Base-by-base conservation (phyloP, 83 land plant genomes). In the Diphasiastrum complanatum region DNA sequence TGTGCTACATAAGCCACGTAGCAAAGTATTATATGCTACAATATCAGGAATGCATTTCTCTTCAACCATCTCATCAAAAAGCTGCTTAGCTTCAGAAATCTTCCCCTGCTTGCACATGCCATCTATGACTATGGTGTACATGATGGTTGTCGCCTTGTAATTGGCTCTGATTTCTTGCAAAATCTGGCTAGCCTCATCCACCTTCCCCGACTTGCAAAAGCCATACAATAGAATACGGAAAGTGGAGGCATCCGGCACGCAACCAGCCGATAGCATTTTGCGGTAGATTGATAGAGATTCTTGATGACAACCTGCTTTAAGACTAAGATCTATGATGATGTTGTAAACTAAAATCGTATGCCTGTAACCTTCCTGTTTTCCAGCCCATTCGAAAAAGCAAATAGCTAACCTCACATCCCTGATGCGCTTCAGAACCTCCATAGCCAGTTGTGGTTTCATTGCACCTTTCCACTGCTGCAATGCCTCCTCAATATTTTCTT, bases 281-380 rank as follows among this genome's bases (percentile, higher is more conserved):
- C 8, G 5, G 20, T 11, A 49, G 10, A 49, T 19, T 11, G 12
- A 14, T 20, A 5, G 20, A 10, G 52, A 5, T 20, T 5, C 19
- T 5, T 14, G 8, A 8, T 11, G 52, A 5, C 22, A 5, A 10
- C 52, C 52, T 5, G 6, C 22, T 20, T 49, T 49, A 20, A 49
- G 18, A 20, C 10, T 8, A 20, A 49, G 8, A 49, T 11, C 20
- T 5, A 49, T 5, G 19, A 49, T 8, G 19, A 5, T 8, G 20
- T 49, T 49, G 20, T 49, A 49, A 5, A 19, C 5, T 5, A 5
- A 5, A 5, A 49, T 19, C 6, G 12, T 20, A 19, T 49, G 52
- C 52, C 5, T 49, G 20, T 49, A 49, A 10, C 52, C 52, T 14
- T 49, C 52, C 52, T 49, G 52, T 49, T 49, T 20, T 49, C 52